These are phyloP conservation scores for Barnettozyma botsteinii DNA, from an alignment of 805 yeast genomes.

Conservation along the genomic window DNA sequence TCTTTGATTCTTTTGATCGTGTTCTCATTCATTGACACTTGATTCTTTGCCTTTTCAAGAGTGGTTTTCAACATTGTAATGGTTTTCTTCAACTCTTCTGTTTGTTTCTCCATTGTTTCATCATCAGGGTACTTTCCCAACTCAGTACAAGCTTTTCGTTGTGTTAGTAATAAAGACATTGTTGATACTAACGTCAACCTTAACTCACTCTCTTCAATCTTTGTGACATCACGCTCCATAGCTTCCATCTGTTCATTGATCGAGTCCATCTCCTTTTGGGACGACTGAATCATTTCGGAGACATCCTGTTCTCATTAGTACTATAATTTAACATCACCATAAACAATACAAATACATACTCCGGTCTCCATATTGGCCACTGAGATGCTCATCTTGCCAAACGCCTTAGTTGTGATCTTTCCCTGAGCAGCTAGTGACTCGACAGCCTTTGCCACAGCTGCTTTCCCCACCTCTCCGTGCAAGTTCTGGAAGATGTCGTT, in stretches of 20 bases:
- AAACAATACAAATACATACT: not conserved
- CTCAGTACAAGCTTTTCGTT: conserved; percentile 4
- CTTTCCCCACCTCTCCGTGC: conserved; percentile 35
- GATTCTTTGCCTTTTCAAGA: not conserved
- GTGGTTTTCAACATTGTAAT: not conserved
- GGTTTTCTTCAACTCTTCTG: conserved; percentile 2
- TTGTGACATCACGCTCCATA: not conserved
- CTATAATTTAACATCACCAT: not conserved
- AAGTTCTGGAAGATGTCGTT: conserved; percentile 42
- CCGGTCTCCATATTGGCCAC: conserved; percentile 33
- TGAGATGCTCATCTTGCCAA: conserved; percentile 40
- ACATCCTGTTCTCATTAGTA: not conserved
- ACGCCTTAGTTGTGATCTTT: conserved; percentile 33
- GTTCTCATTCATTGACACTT: conserved; percentile 7
- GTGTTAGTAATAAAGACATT: not conserved
- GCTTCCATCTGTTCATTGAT: not conserved
- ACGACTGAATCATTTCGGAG: not conserved
- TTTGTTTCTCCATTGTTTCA: conserved; percentile 5
- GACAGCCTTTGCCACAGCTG: conserved; percentile 30
- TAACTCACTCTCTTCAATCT: not conserved
- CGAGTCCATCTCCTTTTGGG: not conserved
- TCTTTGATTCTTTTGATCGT: conserved; percentile 9
- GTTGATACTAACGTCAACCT: too few relatives aligned
- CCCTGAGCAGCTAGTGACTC: conserved; percentile 31
- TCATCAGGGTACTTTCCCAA: conserved; percentile 17